These are phyloP conservation scores for Botrytis cinerea DNA, from an alignment of 2,329 filamentous ascomycete species.

Conservation along the genomic window DNA sequence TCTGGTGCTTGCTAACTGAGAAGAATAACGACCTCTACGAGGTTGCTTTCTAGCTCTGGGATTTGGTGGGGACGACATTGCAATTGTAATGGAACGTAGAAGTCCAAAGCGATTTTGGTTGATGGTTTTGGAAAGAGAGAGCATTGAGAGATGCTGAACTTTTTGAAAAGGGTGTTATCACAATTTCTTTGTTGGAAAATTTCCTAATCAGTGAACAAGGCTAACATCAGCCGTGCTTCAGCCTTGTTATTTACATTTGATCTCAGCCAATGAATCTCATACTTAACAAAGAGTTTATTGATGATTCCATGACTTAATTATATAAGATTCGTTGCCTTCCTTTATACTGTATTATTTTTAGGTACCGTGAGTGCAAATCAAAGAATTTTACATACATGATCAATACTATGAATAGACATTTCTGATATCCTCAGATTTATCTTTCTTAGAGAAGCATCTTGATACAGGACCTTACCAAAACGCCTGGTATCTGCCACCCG, in stretches of 20 bases:
- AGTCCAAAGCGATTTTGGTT: constrained; percentile 8
- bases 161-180: not conserved
- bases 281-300: not conserved
- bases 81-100: constrained; percentile 1
- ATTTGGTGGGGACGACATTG: constrained; percentile 13
- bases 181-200: constrained; percentile 10
- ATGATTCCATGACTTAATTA: not conserved
- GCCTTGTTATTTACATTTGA: not conserved
- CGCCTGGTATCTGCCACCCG: constrained; percentile 24
- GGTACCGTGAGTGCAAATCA: not conserved
- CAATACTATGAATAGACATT: not conserved
- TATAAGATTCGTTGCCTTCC: not conserved
- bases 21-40: constrained; percentile 13
- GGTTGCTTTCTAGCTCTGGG: constrained; percentile 17
- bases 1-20: constrained; percentile 8
- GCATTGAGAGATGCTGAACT: not conserved
- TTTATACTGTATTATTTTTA: not conserved
- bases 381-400: not conserved
- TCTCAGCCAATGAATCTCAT: not conserved
- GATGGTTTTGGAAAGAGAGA: constrained; percentile 2
- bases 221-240: constrained; percentile 11
- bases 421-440: not conserved
- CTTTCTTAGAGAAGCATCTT: not conserved
- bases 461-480: not conserved
- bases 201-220: not conserved